Conservation (phyloP, 495 filamentous ascomycete genomes). For the Aspergillus wentii region DNA sequence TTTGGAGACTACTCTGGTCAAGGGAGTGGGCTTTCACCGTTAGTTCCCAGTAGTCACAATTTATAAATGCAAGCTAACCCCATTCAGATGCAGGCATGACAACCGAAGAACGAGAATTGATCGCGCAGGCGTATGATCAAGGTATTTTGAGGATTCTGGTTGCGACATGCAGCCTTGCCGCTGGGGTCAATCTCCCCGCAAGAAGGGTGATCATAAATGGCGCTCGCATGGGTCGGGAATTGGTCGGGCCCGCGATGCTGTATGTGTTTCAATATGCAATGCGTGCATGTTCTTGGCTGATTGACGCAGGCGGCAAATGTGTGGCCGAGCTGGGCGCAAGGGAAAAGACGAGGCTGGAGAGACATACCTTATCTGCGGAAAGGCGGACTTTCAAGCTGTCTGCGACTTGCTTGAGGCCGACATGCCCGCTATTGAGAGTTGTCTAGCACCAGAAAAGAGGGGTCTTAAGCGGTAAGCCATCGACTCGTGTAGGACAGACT, state of each 20-base stretch:
- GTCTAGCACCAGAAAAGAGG: constrained; percentile 61
- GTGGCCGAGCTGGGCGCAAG: constrained; percentile 76
- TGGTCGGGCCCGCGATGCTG: constrained; percentile 74
- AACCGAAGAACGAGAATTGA: constrained; percentile 71
- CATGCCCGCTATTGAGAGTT: constrained; percentile 65
- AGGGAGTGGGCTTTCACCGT: constrained; percentile 76
- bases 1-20: constrained; percentile 58
- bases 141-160: constrained; percentile 69
- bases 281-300: constrained; percentile 1
- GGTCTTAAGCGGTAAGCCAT: constrained; percentile 57
- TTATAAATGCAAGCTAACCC: constrained; percentile 1
- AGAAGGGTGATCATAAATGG: constrained; percentile 75
- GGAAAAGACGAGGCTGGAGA: constrained; percentile 79
- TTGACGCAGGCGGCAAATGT: constrained; percentile 66
- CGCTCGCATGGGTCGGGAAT: constrained; percentile 71
- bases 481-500: not conserved
- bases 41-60: constrained; percentile 14
- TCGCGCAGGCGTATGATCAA: constrained; percentile 67
- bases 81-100: constrained; percentile 66
- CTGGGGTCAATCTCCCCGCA: constrained; percentile 75
- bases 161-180: constrained; percentile 80
- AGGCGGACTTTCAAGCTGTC: constrained; percentile 63
- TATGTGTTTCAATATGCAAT: constrained; percentile 26
- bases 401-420: constrained; percentile 69
- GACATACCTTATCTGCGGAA: constrained; percentile 72